Conservation (phyloP, 352 stramenopile genomes). For the Pythium biforme region DNA sequence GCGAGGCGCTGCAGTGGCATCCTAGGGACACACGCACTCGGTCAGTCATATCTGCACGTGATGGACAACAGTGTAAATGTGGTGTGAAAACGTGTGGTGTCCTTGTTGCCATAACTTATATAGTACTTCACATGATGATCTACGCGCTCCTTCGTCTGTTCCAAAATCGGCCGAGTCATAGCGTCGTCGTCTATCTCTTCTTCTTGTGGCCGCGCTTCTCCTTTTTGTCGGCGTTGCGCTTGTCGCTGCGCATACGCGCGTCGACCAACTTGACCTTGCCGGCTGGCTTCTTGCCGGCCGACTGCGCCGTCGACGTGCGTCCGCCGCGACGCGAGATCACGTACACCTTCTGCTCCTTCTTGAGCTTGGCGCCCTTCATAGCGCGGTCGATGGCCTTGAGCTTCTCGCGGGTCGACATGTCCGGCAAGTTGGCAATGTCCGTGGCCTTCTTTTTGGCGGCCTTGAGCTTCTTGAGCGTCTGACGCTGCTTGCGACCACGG, state of each 20-base stretch:
- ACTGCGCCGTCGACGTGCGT: slow-evolving; percentile 44
- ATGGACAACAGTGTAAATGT: neutral
- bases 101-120: slow-evolving; percentile 52
- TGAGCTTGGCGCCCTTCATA: slow-evolving; percentile 90
- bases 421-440: slow-evolving; percentile 92
- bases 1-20: neutral
- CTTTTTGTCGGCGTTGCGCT: slow-evolving; percentile 80
- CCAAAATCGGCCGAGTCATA: neutral
- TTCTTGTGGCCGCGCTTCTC: slow-evolving; percentile 84
- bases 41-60: too few relatives aligned
- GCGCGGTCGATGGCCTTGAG: slow-evolving; percentile 98
- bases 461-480: slow-evolving; percentile 94
- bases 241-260: slow-evolving; percentile 97
- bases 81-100: neutral
- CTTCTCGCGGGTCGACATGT: slow-evolving; percentile 98
- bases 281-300: slow-evolving; percentile 71
- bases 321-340: slow-evolving; percentile 90
- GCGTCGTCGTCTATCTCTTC: slow-evolving; percentile 62
- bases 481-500: slow-evolving; percentile 93
- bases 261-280: slow-evolving; percentile 97
- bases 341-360: slow-evolving; percentile 96
- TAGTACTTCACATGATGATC: slow-evolving; percentile 20
- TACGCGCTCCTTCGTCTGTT: neutral
- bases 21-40: neutral
- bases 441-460: slow-evolving; percentile 97